Base-by-base conservation (phyloP, 805 yeast genomes). In the Maudiozyma barnettii region DNA sequence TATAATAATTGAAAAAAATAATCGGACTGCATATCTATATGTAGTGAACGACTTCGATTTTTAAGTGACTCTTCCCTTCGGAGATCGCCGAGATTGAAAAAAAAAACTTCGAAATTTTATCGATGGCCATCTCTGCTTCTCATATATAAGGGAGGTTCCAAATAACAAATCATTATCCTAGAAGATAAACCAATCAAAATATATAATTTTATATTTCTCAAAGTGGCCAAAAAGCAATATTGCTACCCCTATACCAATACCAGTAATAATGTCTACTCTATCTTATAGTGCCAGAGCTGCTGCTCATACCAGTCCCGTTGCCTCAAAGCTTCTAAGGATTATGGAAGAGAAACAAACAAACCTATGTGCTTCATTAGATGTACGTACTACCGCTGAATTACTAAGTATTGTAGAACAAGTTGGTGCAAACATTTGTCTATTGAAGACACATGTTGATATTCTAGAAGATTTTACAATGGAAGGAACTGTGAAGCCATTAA, bases 361-460 rank as follows among this genome's bases (percentile, higher is more conserved):
- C 58, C 74, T 93, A 48, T 93, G 98, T 72, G 97, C 97, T 10
- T 89, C 97, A 9, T 78, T 91, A 13, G 99, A 93, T 64, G 95
- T 93, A 21, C 77, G 79, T 49, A 80, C 85, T 33, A 89, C 96
- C 4, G 62, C 63, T 5, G 96, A 93, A 60, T 75, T 93, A 44
- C 71, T 93, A 42, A 58, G 61, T 0, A 74, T 91, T 45, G 75
- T 84, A 19, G 97, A 91, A 47, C 74, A 74, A 47, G 72, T 93
- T 43, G 99, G 97, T 5, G 98, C 99, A 4, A 81, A 78, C 63
- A 85, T 93, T 48, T 90, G 96, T 66, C 70, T 93, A 42, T 86
- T 89, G 43, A 93, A 93, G 70, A 90, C 98, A 4, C 99, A 93
- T 63, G 81, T 93, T 47, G 99, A 93, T 64, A 87, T 91, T 50